Evolutionary conservation across 169 alveolate genomes (phyloP).

Genomic region (Cryptosporidium tyzzeri): DNA sequence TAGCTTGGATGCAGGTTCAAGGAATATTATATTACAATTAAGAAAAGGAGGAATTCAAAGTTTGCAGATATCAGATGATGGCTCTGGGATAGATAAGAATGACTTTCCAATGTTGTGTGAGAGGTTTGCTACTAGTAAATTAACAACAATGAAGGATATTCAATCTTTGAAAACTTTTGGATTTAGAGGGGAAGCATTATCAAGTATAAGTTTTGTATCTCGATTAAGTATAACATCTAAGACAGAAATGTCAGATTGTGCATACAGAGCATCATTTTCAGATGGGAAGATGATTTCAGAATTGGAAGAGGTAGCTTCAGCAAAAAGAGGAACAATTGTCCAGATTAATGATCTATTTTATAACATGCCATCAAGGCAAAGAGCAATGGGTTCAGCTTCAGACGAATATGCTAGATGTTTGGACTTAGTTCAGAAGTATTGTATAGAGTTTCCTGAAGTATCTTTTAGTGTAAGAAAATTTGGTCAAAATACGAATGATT

Average conservation of each 20-base stretch:
- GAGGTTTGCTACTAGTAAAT: constrained; percentile 97
- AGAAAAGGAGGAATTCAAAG: constrained; percentile 93
- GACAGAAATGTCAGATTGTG: constrained; percentile 58
- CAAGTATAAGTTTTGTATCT: constrained; percentile 80
- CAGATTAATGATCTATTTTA: constrained; percentile 88
- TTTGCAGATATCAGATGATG: constrained; percentile 95
- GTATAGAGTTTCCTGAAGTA: constrained; percentile 92
- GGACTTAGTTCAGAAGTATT: constrained; percentile 91
- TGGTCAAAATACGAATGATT: constrained; percentile 83
- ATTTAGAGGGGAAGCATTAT: constrained; percentile 99
- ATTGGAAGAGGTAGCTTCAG: constrained; percentile 78
- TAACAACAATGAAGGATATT: constrained; percentile 88
- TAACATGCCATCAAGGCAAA: constrained; percentile 84
- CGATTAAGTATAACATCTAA: constrained; percentile 32
- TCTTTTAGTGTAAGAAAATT: constrained; percentile 85
- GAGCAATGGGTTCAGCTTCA: constrained; percentile 80
- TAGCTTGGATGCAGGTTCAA: constrained; percentile 96
- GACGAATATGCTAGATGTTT: constrained; percentile 89
- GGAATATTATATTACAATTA: constrained; percentile 86
- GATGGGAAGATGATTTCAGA: constrained; percentile 76
- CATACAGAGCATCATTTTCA: constrained; percentile 63
- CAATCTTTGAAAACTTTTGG: constrained; percentile 93
- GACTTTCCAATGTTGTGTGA: constrained; percentile 95
- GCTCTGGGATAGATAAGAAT: constrained; percentile 93
- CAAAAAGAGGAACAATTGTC: constrained; percentile 87